Evolutionary conservation across 345 rosid species (phyloP).

Genomic region (Acer saccharum): DNA sequence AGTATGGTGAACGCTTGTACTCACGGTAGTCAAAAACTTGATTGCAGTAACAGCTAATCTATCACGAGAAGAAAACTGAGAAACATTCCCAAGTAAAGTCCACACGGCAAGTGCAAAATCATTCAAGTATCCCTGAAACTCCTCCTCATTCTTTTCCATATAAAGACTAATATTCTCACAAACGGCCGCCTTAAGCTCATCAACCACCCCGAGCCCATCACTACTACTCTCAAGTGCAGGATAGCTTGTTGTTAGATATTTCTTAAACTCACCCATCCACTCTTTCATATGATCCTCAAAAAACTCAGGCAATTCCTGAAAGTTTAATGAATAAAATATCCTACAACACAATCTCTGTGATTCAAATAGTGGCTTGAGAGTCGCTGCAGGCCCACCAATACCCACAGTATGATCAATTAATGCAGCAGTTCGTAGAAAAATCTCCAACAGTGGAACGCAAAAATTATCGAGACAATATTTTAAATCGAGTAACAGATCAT

Average conservation of each 20-base stretch:
- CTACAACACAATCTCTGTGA: constrained; percentile 89
- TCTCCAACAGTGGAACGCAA: constrained; percentile 65
- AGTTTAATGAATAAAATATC: constrained; percentile 82
- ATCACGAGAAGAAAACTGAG: constrained; percentile 73
- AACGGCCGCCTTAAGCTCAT: constrained; percentile 80
- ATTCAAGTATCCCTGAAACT: constrained; percentile 66
- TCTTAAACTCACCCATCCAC: constrained; percentile 92
- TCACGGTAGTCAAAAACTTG: constrained; percentile 92
- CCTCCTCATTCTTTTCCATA: constrained; percentile 97
- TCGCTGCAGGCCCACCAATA: constrained; percentile 48
- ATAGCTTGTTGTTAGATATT: constrained; percentile 63
- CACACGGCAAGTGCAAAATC: constrained; percentile 85
- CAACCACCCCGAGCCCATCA: constrained; percentile 60
- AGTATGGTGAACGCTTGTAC: constrained; percentile 90
- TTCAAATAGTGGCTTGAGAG: constrained; percentile 67
- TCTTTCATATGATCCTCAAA: constrained; percentile 95
- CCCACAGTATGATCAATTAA: constrained; percentile 58
- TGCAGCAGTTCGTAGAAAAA: constrained; percentile 63
- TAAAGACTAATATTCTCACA: constrained; percentile 94
- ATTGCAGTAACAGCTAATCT: constrained; percentile 83
- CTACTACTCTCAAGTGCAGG: constrained; percentile 56
- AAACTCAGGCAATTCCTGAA: constrained; percentile 89
- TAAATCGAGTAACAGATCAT: constrained; percentile 76
- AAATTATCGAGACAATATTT: constrained; percentile 82
- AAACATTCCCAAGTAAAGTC: constrained; percentile 80